These are phyloP conservation scores for Pyricularia sp. DNA, from an alignment of 2,329 filamentous ascomycete species.

Conservation along the genomic window DNA sequence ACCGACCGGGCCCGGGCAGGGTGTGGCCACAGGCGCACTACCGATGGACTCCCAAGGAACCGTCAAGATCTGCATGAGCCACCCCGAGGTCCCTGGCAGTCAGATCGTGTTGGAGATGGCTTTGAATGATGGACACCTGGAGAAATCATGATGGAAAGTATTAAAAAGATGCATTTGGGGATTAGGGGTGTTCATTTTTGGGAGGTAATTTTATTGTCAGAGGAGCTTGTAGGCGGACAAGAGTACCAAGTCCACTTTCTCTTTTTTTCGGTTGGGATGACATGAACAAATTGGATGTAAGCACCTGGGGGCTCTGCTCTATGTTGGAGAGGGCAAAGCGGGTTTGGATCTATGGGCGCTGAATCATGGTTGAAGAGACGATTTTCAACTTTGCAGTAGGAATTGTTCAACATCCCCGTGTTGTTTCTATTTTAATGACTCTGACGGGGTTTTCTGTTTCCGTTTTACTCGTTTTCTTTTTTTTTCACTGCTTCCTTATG, in stretches of 20 bases:
- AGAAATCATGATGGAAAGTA: constrained; percentile 24
- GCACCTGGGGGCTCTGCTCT: too few species aligned
- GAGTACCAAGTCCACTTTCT: too few species aligned
- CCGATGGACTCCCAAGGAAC: constrained; percentile 53
- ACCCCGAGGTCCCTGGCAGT: constrained; percentile 74
- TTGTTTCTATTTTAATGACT: too few species aligned
- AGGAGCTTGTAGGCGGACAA: too few species aligned
- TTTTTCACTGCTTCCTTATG: neutral
- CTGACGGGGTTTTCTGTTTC: too few species aligned
- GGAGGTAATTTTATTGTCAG: neutral
- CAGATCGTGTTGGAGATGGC: constrained; percentile 90
- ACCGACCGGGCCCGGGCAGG: constrained; percentile 39
- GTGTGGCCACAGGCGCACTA: constrained; percentile 13
- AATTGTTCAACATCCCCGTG: too few species aligned
- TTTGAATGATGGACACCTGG: constrained; percentile 74
- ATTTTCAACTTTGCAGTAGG: too few species aligned
- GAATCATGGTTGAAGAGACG: too few species aligned
- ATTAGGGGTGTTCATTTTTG: neutral
- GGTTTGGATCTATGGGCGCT: too few species aligned
- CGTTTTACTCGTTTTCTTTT: neutral
- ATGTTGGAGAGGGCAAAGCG: too few species aligned
- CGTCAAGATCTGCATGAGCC: constrained; percentile 91
- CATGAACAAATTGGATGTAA: too few species aligned
- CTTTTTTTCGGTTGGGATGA: too few species aligned
- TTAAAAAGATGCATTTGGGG: neutral